Conservation (phyloP, 2,329 filamentous ascomycete genomes). For the Beauveria brongniartii region DNA sequence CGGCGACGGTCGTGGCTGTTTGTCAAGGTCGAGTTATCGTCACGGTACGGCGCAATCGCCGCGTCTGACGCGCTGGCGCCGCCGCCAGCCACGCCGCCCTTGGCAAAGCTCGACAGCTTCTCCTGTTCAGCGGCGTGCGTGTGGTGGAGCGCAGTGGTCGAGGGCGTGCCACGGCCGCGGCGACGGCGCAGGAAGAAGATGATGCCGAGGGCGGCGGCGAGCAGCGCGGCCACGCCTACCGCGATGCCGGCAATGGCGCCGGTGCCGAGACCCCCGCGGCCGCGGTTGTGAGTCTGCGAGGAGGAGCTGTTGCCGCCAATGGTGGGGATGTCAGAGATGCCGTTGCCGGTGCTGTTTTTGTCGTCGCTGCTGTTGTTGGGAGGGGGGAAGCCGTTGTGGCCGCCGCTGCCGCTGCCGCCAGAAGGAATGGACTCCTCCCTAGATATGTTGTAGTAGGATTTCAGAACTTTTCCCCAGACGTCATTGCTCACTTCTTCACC, state of each 20-base stretch:
- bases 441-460: not conserved
- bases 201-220: slow-evolving; percentile 29
- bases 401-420: not conserved
- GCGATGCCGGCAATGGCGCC: slow-evolving; percentile 42
- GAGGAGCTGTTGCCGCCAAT: not conserved
- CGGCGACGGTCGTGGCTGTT: not conserved
- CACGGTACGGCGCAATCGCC: slow-evolving; percentile 6
- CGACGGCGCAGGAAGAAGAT: slow-evolving; percentile 35
- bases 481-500: not conserved
- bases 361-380: not conserved
- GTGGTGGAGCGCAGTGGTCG: not conserved
- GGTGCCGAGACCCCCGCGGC: slow-evolving; percentile 22
- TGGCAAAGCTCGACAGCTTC: slow-evolving; percentile 30
- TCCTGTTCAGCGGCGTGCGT: not conserved
- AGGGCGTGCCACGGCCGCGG: slow-evolving; percentile 17
- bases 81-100: slow-evolving; percentile 19
- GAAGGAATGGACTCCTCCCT: not conserved
- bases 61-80: not conserved
- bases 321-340: slow-evolving; percentile 9
- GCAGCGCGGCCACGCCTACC: slow-evolving; percentile 30
- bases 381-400: slow-evolving; percentile 7
- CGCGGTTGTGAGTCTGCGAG: not conserved
- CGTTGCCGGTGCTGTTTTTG: not conserved
- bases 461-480: no score
- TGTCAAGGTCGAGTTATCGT: not conserved